Conservation (phyloP, 257 asterid species). For the Jasminum sambac region DNA sequence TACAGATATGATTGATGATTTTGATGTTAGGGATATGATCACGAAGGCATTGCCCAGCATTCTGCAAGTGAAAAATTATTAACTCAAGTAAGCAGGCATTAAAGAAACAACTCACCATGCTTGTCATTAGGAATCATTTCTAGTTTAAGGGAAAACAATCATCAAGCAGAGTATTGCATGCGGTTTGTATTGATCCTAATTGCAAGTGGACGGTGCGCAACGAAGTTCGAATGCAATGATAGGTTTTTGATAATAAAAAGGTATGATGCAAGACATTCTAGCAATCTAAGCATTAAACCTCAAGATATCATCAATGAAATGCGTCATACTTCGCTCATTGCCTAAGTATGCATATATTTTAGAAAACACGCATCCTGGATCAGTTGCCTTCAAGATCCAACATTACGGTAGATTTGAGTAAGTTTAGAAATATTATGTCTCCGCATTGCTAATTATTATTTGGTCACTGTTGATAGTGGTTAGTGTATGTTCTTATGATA, state of each 20-base stretch:
- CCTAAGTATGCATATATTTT: neutral
- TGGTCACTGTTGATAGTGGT: neutral
- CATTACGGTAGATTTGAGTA: neutral
- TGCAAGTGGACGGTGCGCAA: constrained; percentile 3
- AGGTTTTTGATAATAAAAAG: neutral
- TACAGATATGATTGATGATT: neutral
- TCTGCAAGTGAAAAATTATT: neutral
- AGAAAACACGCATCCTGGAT: neutral
- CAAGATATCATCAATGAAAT: neutral
- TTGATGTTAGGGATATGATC: constrained; percentile 1
- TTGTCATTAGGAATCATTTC: constrained; percentile 4
- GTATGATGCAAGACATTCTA: neutral
- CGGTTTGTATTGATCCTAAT: no score
- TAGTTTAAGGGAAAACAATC: no score
- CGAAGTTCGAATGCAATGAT: constrained; percentile 2
- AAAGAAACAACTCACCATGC: constrained; percentile 2
- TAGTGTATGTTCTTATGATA: no score
- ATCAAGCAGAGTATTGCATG: no score
- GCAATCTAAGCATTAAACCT: constrained; percentile 2
- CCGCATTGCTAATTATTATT: neutral
- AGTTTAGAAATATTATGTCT: neutral
- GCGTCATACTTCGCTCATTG: neutral
- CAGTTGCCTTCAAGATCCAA: neutral
- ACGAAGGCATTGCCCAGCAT: no score
- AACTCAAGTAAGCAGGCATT: neutral